A percentile compares a stretch with the other conserved stretches of the same genome.
phyloP scores from a whole-genome alignment of 306 rosid genomes.

The Oemleria cerasiformis region DNA sequence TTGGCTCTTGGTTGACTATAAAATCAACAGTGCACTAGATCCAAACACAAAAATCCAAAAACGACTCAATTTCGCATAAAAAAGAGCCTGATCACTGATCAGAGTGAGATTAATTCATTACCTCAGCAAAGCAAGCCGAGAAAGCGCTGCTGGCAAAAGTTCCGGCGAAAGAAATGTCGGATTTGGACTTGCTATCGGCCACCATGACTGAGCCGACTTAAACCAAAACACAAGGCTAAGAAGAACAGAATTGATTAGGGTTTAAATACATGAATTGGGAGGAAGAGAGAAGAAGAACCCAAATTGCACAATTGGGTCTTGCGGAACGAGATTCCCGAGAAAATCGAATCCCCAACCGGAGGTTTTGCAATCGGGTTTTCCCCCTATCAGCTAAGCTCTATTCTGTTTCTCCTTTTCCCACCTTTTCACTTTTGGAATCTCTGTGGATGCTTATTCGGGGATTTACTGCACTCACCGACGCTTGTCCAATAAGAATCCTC shows the following conservation, averaged over 20 bases:
- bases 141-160: slow-evolving; percentile 68
- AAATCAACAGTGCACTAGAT: not conserved
- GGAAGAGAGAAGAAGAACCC: not conserved
- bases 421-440: slow-evolving; percentile 5
- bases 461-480: not conserved
- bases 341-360: not conserved
- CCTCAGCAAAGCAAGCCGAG: slow-evolving; percentile 81
- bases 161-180: slow-evolving; percentile 71
- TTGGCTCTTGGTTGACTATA: not conserved
- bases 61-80: not conserved
- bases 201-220: slow-evolving; percentile 44
- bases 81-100: not conserved
- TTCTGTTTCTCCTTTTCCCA: not conserved
- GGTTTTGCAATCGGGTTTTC: slow-evolving; percentile 1
- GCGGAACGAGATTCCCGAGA: slow-evolving; percentile 6
- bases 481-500: not conserved
- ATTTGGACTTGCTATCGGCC: slow-evolving; percentile 49
- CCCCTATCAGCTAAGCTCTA: not conserved
- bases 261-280: not conserved
- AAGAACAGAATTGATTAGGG: not conserved
- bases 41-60: not conserved
- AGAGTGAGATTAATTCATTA: not conserved
- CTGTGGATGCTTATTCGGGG: not conserved
- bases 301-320: slow-evolving; percentile 12
- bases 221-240: not conserved